phyloP scores from a whole-genome alignment of 352 stramenopile species.

The Phytopythium oedochilum region DNA sequence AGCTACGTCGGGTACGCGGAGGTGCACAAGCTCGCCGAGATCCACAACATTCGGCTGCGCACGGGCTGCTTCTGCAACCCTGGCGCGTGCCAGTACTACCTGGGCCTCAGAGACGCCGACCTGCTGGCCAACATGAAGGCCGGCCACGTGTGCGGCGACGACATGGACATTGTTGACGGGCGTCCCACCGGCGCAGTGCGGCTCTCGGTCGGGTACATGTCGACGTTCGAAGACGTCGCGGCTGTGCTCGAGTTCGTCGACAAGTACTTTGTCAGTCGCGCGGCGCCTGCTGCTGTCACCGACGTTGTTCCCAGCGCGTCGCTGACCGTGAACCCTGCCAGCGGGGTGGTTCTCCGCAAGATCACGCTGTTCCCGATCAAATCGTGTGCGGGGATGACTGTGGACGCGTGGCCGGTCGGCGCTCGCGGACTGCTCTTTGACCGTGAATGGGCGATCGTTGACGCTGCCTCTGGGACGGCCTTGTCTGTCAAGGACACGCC shows the following conservation, averaged over 20 bases:
- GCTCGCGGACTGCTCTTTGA: slow-evolving; percentile 61
- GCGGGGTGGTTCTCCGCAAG: slow-evolving; percentile 31
- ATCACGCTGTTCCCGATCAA: slow-evolving; percentile 76
- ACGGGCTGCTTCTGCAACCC: slow-evolving; percentile 80
- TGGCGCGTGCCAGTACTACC: slow-evolving; percentile 66
- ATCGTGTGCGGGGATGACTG: slow-evolving; percentile 59
- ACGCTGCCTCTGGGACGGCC: slow-evolving; percentile 35
- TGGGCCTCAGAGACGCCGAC: slow-evolving; percentile 44
- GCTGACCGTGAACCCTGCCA: not conserved
- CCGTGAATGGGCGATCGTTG: slow-evolving; percentile 71
- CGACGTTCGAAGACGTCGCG: slow-evolving; percentile 59
- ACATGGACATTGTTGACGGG: slow-evolving; percentile 61
- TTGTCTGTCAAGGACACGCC: slow-evolving; percentile 57
- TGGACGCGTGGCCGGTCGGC: slow-evolving; percentile 53
- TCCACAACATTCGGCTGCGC: slow-evolving; percentile 67
- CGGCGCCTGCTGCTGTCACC: slow-evolving; percentile 2
- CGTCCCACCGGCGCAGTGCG: slow-evolving; percentile 64
- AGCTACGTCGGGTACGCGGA: slow-evolving; percentile 69
- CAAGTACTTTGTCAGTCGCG: slow-evolving; percentile 57
- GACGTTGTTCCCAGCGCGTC: not conserved
- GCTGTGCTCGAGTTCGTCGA: slow-evolving; percentile 41
- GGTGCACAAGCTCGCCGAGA: slow-evolving; percentile 57
- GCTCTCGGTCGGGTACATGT: slow-evolving; percentile 76
- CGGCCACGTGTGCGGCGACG: slow-evolving; percentile 66
- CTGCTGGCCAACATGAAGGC: slow-evolving; percentile 46